Conservation (phyloP, 2,329 filamentous ascomycete genomes). For the Penicillium hesseltinei region DNA sequence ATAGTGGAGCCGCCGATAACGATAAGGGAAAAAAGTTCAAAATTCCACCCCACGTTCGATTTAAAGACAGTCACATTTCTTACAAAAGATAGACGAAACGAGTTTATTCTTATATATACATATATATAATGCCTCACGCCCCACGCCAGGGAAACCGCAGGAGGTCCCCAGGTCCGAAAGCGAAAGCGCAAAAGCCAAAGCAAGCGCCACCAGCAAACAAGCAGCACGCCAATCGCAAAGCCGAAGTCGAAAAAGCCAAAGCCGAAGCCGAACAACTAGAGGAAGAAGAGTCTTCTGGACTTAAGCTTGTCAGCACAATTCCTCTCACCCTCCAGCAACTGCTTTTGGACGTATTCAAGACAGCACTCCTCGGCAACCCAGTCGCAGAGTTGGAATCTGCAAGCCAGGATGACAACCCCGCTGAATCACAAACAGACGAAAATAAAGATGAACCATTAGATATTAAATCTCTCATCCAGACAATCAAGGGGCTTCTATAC, state of each 20-base stretch:
- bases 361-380: constrained; percentile 54
- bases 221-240: constrained; percentile 10
- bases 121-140: constrained; percentile 8
- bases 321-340: constrained; percentile 62
- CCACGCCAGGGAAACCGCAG: constrained; percentile 12
- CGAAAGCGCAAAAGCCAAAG: constrained; percentile 4
- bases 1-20: constrained; percentile 9
- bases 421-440: constrained; percentile 1
- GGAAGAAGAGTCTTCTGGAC: constrained; percentile 6
- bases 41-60: constrained; percentile 6
- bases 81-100: background rate
- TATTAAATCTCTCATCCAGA: constrained; percentile 63
- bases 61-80: background rate
- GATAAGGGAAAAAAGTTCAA: constrained; percentile 11
- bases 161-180: constrained; percentile 5
- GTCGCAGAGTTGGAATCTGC: background rate
- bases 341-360: constrained; percentile 70
- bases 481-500: constrained; percentile 81
- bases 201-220: constrained; percentile 12
- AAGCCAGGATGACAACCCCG: background rate
- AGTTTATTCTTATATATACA: background rate
- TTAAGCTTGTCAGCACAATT: constrained; percentile 36
- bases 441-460: constrained; percentile 21
- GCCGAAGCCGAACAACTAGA: background rate
- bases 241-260: constrained; percentile 9